phyloP scores from a whole-genome alignment of 1,284 basidiomycete species.

The Bjerkandera adusta region DNA sequence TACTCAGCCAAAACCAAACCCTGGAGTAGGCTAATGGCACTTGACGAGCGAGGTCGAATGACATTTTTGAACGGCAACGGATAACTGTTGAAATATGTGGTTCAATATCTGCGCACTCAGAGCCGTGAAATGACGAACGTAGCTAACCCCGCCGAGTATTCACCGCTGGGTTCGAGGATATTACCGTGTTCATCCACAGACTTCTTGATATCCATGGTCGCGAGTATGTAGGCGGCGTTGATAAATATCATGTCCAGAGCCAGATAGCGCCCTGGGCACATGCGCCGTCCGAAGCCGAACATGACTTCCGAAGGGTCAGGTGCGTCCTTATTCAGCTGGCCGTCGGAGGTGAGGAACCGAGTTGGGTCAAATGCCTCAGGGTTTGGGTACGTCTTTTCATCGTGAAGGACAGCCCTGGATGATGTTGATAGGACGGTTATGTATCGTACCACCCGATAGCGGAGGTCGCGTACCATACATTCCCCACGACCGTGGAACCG shows the following conservation, averaged over 20 bases:
- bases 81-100: neutral
- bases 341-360: constrained; percentile 21
- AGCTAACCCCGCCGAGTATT: constrained; percentile 3
- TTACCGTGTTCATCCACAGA: constrained; percentile 18
- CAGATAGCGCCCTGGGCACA: neutral
- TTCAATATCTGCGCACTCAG: no score
- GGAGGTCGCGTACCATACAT: constrained; percentile 4
- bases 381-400: constrained; percentile 16
- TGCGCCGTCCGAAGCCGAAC: constrained; percentile 22
- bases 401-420: constrained; percentile 16
- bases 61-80: neutral
- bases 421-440: neutral
- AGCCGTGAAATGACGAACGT: no score
- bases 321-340: neutral
- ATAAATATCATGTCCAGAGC: constrained; percentile 13
- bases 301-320: neutral
- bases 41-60: neutral
- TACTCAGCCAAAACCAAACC: no score
- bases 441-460: no score
- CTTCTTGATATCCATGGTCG: constrained; percentile 21
- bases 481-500: neutral
- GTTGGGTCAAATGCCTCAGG: constrained; percentile 21
- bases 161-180: constrained; percentile 1
- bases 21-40: no score
- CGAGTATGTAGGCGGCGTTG: constrained; percentile 15